Conservation (phyloP, 768 basidiomycete genomes). For the Amanita muscaria region DNA sequence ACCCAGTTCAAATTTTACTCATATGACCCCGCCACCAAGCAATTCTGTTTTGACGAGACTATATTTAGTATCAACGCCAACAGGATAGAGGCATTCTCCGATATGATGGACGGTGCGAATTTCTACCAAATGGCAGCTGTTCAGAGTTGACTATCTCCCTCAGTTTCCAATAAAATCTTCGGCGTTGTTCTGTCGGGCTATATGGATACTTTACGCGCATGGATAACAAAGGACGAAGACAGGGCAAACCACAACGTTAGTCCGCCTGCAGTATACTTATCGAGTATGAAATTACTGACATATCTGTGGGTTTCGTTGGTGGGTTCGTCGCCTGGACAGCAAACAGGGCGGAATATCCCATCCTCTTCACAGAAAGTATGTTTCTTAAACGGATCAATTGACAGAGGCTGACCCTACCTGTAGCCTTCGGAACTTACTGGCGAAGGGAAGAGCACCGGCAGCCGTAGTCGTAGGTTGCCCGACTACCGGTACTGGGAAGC, state of each 20-base stretch:
- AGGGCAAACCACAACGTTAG: too few species aligned
- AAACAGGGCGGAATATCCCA: too few species aligned
- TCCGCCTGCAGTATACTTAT: too few species aligned
- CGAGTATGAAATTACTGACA: too few species aligned
- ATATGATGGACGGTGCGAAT: slow-evolving; percentile 8
- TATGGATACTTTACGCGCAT: slow-evolving; percentile 5
- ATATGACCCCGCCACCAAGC: slow-evolving; percentile 6
- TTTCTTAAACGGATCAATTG: not conserved
- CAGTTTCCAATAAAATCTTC: too few species aligned
- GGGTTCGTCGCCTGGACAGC: too few species aligned
- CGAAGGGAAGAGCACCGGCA: too few species aligned
- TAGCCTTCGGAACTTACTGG: too few species aligned
- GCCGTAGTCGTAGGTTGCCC: too few species aligned
- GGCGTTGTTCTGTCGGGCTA: slow-evolving; percentile 8
- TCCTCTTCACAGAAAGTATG: not conserved
- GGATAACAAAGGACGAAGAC: slow-evolving; percentile 3
- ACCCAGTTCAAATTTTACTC: slow-evolving; percentile 9
- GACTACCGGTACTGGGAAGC: too few species aligned
- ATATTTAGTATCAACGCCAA: slow-evolving; percentile 1
- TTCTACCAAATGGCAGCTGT: slow-evolving; percentile 1
- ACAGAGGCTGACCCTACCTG: slow-evolving; percentile 2
- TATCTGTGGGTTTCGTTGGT: too few species aligned
- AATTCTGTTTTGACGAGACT: slow-evolving; percentile 9
- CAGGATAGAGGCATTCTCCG: not conserved
- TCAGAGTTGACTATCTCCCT: slow-evolving; percentile 8